These are phyloP conservation scores for Colletotrichum sublineola DNA, from an alignment of 2,329 filamentous ascomycete species.

Conservation along the genomic window DNA sequence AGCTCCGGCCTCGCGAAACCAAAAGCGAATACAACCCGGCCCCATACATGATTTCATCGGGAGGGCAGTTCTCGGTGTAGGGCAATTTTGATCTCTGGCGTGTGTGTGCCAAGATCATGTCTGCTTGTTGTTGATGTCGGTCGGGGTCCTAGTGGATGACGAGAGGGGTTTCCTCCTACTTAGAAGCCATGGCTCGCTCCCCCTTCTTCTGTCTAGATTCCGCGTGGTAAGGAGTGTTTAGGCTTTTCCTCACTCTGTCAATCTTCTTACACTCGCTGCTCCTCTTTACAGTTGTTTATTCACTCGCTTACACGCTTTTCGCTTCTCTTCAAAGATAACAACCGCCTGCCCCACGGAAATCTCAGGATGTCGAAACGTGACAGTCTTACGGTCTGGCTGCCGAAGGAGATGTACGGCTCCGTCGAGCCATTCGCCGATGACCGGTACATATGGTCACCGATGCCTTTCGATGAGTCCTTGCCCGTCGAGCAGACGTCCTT, in stretches of 20 bases:
- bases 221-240: not conserved
- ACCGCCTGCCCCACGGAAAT: not conserved
- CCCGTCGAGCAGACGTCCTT: conserved; percentile 38
- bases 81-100: not conserved
- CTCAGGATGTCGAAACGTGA: conserved; percentile 20
- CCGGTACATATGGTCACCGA: conserved; percentile 35
- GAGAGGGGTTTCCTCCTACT: not conserved
- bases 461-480: conserved; percentile 35
- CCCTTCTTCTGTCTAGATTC: not conserved
- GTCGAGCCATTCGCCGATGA: conserved; percentile 36
- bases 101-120: conserved; percentile 8
- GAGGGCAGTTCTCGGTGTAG: not conserved
- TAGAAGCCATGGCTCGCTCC: not conserved
- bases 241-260: too few species aligned
- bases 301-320: not conserved
- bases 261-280: conserved; percentile 6
- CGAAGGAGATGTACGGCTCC: conserved; percentile 38
- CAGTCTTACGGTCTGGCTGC: conserved; percentile 36
- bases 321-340: conserved; percentile 15
- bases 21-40: conserved; percentile 32
- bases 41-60: conserved; percentile 41
- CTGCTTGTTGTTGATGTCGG: conserved; percentile 2
- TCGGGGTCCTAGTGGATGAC: conserved; percentile 1
- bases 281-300: not conserved
- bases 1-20: conserved; percentile 23